phyloP scores from a whole-genome alignment of 176 grass and related monocot genomes.

The Bothriochloa decipiens region DNA sequence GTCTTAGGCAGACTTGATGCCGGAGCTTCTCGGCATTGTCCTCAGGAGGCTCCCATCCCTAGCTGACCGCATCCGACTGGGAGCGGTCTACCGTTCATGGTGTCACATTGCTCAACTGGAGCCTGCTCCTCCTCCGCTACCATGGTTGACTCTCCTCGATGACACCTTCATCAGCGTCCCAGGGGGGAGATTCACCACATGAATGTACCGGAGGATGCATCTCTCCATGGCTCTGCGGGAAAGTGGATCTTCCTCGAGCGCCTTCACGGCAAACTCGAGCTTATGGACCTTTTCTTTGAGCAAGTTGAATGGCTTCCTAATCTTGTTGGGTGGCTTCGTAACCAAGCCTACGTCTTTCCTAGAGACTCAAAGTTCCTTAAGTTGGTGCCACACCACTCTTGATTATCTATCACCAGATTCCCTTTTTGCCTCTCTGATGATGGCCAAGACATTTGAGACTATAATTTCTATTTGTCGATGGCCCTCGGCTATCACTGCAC shows the following conservation, averaged over 20 bases:
- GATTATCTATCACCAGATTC: background rate
- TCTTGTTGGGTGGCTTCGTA: background rate
- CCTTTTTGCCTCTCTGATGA: background rate
- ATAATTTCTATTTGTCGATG: background rate
- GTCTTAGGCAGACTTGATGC: background rate
- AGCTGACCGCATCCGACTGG: background rate
- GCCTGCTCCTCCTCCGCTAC: background rate
- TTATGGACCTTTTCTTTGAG: background rate
- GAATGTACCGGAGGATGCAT: background rate
- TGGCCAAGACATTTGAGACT: rapidly evolving
- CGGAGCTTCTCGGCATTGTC: constrained; percentile 10
- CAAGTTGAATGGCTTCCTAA: background rate
- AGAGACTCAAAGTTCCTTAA: background rate
- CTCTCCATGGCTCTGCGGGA: background rate
- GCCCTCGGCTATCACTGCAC: background rate
- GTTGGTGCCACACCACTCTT: background rate
- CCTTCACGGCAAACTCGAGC: background rate
- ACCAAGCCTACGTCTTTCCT: background rate
- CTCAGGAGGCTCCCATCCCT: constrained; percentile 14
- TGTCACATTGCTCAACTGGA: background rate
- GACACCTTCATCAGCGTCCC: constrained; percentile 26
- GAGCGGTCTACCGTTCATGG: constrained; percentile 26
- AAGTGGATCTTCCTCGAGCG: background rate
- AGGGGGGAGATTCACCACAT: background rate
- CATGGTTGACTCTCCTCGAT: constrained; percentile 27